phyloP scores from a whole-genome alignment of 2,329 filamentous ascomycete genomes.

The Leptographium galeiforme region DNA sequence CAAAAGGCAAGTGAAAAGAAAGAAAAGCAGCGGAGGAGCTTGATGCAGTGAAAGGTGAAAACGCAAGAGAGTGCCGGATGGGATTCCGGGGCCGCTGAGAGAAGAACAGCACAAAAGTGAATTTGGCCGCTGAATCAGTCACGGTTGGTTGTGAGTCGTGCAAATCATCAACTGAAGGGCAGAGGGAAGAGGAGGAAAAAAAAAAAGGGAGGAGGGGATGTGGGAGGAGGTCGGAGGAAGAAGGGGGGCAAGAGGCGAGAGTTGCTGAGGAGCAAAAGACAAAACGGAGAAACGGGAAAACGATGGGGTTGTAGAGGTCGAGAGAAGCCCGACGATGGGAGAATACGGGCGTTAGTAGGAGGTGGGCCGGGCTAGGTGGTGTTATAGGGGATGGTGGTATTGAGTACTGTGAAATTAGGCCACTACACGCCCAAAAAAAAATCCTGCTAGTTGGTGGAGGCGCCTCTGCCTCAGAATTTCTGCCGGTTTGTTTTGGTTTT shows the following conservation, averaged over 20 bases:
- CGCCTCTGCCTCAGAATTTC: background rate
- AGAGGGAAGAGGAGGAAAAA: background rate
- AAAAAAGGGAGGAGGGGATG: background rate
- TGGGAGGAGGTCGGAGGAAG: background rate
- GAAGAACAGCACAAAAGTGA: constrained; percentile 23
- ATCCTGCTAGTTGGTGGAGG: background rate
- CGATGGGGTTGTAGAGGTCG: background rate
- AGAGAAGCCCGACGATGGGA: background rate
- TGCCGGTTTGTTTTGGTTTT: background rate
- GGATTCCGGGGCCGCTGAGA: constrained; percentile 7
- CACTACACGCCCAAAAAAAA: background rate
- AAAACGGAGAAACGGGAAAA: constrained; percentile 5
- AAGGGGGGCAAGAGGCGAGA: background rate
- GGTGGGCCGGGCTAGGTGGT: background rate
- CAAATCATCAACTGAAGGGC: background rate
- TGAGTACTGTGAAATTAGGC: background rate
- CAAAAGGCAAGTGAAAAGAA: background rate
- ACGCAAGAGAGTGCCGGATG: background rate
- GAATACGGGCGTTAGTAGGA: background rate
- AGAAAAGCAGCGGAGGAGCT: background rate
- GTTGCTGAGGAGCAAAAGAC: background rate
- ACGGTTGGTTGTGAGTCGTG: background rate
- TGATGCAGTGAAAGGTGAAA: background rate
- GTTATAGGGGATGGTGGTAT: background rate
- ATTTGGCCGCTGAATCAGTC: constrained; percentile 20